Base-by-base conservation (phyloP, 2,329 filamentous ascomycete species). In the Trichophyton schoenleinii region DNA sequence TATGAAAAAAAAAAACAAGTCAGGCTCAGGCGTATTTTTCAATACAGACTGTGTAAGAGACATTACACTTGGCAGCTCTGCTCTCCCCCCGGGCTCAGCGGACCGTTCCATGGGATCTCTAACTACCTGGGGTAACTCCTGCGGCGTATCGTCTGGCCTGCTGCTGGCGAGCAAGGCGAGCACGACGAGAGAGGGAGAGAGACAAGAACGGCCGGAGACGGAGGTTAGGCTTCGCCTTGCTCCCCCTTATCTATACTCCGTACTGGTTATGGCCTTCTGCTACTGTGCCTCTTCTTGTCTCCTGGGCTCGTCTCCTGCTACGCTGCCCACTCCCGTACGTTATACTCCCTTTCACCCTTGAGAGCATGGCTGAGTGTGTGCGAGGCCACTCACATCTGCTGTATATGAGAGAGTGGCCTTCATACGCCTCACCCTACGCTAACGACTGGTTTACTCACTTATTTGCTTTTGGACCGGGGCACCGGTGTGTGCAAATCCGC, bases 21-120 rank as follows among this genome's bases (percentile, higher is more conserved):
- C 41, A 44, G 15, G n/a, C 41, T n/a, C 41, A 44, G 41, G n/a
- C 41, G 41, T 44, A 44, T 18, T 44, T n/a, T 18, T 44, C 15
- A n/a, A 18, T 44, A 44, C n/a, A 44, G 6, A 48, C 46, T 36
- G 41, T 59, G 55, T 63, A 49, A 60, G 53, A 41, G 31, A 53
- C 44, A 53, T 28, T 44, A 58, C 28, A 34, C 28, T 36, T 44
- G 25, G 13, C 5, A 25, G 25, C 18, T 15, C 18, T 8, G n/a
- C 42, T 36, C 15, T 38, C 49, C 48, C 38, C 44, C 41, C 62
- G 48, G 59, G 36, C 62, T 63, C 60, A 59, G 62, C 62, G 62
- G 62, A 63, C 62, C 62, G 62, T 63, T 63, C 62, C 62, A 63
- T 63, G 59, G 58, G 60, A 61, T 41, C 60, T 57, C 25, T 38